phyloP scores from a whole-genome alignment of 73 alveolate species.

The Paramecium sonneborni region DNA sequence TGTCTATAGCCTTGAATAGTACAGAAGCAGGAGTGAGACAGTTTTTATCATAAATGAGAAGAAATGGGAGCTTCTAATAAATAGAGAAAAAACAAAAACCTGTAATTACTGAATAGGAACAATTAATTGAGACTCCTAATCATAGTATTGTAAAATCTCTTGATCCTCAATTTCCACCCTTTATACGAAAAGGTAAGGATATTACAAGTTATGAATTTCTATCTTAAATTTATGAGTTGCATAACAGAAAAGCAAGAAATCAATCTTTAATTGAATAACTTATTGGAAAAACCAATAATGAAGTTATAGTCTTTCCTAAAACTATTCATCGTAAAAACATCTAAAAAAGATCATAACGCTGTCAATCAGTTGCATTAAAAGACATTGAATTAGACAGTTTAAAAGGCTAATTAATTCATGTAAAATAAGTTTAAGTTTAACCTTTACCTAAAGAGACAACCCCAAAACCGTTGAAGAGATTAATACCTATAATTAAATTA shows the following conservation, averaged over 20 bases:
- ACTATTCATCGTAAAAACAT: background rate
- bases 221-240: constrained; percentile 6
- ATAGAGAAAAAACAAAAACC: background rate
- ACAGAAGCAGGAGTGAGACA: constrained; percentile 40
- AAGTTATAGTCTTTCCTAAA: background rate
- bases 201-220: constrained; percentile 22
- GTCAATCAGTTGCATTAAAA: constrained; percentile 37
- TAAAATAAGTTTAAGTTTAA: background rate
- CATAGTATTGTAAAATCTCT: background rate
- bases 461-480: constrained; percentile 18
- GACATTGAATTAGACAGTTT: constrained; percentile 9
- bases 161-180: constrained; percentile 34
- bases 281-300: constrained; percentile 19
- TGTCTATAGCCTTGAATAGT: background rate
- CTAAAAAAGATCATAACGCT: background rate
- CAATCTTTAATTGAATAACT: constrained; percentile 20
- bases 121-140: constrained; percentile 7
- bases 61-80: constrained; percentile 43
- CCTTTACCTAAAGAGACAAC: constrained; percentile 19
- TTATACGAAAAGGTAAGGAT: background rate
- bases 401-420: constrained; percentile 34
- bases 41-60: constrained; percentile 5
- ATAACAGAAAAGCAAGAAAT: constrained; percentile 23
- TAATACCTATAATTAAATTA: background rate
- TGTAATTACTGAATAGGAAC: background rate